These are phyloP conservation scores for Prunus padus DNA, from an alignment of 306 rosid species.

Conservation along the genomic window DNA sequence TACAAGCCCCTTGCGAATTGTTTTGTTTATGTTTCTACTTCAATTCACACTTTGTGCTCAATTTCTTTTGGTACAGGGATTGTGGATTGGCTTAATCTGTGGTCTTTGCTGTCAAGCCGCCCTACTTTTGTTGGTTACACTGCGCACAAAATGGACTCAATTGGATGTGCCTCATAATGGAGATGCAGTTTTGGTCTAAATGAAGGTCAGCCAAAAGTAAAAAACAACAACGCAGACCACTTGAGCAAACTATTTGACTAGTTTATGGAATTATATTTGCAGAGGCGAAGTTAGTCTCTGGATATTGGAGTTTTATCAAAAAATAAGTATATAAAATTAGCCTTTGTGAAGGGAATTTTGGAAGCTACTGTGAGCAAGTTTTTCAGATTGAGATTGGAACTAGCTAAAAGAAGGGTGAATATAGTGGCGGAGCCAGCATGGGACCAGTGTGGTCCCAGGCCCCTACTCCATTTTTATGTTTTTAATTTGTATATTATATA, in stretches of 20 bases:
- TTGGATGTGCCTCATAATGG: slow-evolving; percentile 20
- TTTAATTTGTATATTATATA: too few species aligned
- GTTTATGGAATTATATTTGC: not conserved
- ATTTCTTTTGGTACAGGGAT: slow-evolving; percentile 46
- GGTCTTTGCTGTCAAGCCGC: slow-evolving; percentile 54
- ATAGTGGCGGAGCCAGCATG: too few species aligned
- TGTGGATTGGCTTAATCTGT: slow-evolving; percentile 78
- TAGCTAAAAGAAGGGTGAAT: too few species aligned
- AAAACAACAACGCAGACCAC: not conserved
- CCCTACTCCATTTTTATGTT: too few species aligned
- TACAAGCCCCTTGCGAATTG: not conserved
- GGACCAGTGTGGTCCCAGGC: too few species aligned
- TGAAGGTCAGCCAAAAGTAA: not conserved
- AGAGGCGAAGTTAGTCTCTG: not conserved
- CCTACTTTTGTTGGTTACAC: slow-evolving; percentile 42
- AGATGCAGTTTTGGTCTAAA: slow-evolving; percentile 16
- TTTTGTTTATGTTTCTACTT: not conserved
- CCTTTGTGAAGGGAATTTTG: not conserved
- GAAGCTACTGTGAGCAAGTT: not conserved
- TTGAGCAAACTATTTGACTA: not conserved
- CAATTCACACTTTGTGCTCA: not conserved
- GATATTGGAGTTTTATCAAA: not conserved
- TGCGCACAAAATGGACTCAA: slow-evolving; percentile 47
- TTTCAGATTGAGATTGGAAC: not conserved
- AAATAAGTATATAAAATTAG: not conserved